phyloP scores from a whole-genome alignment of 1,284 basidiomycete genomes.

The Pascua guehoae region DNA sequence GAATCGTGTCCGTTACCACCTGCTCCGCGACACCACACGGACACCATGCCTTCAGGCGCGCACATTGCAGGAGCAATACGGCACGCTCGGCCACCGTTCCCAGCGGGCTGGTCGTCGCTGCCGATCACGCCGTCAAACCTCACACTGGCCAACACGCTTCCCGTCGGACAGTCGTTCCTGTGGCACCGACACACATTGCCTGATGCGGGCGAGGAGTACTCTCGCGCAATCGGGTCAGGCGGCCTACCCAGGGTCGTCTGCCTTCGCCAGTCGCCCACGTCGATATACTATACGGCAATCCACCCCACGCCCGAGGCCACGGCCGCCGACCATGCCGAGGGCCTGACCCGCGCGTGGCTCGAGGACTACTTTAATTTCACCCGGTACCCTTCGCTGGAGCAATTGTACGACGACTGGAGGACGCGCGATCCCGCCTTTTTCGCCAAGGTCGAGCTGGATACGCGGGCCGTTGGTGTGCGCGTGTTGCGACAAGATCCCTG shows the following conservation, averaged over 20 bases:
- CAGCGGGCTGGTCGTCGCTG: slow-evolving; percentile 35
- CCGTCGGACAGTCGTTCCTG: slow-evolving; percentile 48
- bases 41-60: too few relatives aligned
- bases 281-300: slow-evolving; percentile 68
- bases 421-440: slow-evolving; percentile 69
- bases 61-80: too few relatives aligned
- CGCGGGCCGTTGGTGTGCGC: slow-evolving; percentile 55
- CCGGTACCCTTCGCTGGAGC: slow-evolving; percentile 30
- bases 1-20: neutral
- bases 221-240: slow-evolving; percentile 31
- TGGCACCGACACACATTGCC: slow-evolving; percentile 39
- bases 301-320: slow-evolving; percentile 51
- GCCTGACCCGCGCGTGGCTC: slow-evolving; percentile 71
- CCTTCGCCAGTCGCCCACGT: slow-evolving; percentile 66
- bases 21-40: too few relatives aligned
- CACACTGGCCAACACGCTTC: slow-evolving; percentile 43
- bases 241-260: slow-evolving; percentile 64
- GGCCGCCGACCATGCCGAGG: slow-evolving; percentile 51
- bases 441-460: slow-evolving; percentile 57
- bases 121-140: slow-evolving; percentile 32
- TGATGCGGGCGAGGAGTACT: slow-evolving; percentile 38
- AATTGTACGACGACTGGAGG: slow-evolving; percentile 74
- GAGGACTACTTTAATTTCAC: slow-evolving; percentile 82
- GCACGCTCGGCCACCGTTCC: slow-evolving; percentile 32
- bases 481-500: slow-evolving; percentile 92